Base-by-base conservation (phyloP, 768 basidiomycete genomes). In the Dioszegia hungarica region DNA sequence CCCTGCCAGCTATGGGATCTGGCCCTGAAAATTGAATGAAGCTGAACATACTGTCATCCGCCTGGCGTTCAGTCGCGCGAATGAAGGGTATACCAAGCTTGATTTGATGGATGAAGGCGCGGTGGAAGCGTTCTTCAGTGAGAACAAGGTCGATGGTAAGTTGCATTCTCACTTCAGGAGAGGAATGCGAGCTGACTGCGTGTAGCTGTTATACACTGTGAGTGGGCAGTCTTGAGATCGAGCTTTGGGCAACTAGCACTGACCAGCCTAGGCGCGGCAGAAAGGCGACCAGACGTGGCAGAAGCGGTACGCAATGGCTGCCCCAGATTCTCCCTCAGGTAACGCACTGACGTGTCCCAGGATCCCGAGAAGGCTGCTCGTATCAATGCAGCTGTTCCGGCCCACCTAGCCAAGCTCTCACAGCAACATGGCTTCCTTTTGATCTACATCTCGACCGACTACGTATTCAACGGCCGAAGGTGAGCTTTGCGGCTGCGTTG, bases 361-460 rank as follows among this genome's bases (percentile, higher is more conserved):
- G 82, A 90, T 75, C 88, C 88, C 25, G 83, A 82, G 43, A 84
- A 81, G 33, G 81, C 88, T 0, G 80, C 80, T 12, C 71, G 91
- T 89, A 80, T 97, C 62, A 97, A 97, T 74, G 85, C 82, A 41
- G 80, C 79, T 14, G 87, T 92, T 10, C 87, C 91, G 3, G 82
- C 79, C 14, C 80, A 82, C 56, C 82, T 99, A 12, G 86, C 90
- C 5, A 64, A 79, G 15, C 80, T 94, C 9, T 80, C 88, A 6
- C 82, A 80, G 63, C 73, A 80, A 2, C 76, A 86, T 27, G 79
- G 79, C 31, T 90, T 85, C 73, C 85, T 79, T 22, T 78, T 99
- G 40, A 81, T 99, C 41, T 93, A 92, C 77, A 91, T 99, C 63
- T 94, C 91, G 5, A 97, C 92, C 86, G 92, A 99, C 76, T 97